Evolutionary conservation across 768 basidiomycete genomes (phyloP).

Genomic region (Termitomyces sp.): DNA sequence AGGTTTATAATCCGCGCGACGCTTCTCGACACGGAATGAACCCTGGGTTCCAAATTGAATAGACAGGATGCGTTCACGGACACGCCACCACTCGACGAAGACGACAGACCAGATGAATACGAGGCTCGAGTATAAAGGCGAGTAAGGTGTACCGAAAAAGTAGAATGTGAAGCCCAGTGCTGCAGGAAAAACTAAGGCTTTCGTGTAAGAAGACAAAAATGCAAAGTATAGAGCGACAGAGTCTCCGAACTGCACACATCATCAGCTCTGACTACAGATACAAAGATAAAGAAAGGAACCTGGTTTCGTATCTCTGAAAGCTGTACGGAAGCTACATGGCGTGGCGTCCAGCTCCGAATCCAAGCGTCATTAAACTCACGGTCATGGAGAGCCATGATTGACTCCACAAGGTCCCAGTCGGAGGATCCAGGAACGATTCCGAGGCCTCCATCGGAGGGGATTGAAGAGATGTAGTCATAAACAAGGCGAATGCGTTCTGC

Average conservation of each 20-base stretch:
- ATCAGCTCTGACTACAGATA: not conserved
- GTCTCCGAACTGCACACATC: constrained; percentile 57
- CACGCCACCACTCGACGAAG: constrained; percentile 91
- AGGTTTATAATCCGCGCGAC: constrained; percentile 51
- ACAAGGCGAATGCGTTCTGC: constrained; percentile 82
- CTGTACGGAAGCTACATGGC: constrained; percentile 55
- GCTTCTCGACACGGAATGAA: constrained; percentile 70
- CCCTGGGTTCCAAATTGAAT: constrained; percentile 79
- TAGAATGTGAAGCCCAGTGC: constrained; percentile 63
- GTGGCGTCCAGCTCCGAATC: constrained; percentile 70
- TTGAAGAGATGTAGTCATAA: constrained; percentile 64
- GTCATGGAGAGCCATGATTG: constrained; percentile 82
- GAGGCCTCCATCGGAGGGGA: constrained; percentile 72
- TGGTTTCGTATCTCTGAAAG: constrained; percentile 71
- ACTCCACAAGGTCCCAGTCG: constrained; percentile 78
- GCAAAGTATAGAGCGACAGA: constrained; percentile 83
- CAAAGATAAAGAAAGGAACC: constrained; percentile 23
- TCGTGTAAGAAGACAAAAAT: constrained; percentile 82
- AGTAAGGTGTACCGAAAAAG: constrained; percentile 68
- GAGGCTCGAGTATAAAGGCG: constrained; percentile 66
- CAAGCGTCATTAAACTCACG: constrained; percentile 73
- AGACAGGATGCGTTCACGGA: constrained; percentile 79
- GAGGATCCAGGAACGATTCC: constrained; percentile 68
- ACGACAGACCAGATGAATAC: constrained; percentile 79
- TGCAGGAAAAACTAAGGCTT: constrained; percentile 73